Base-by-base conservation (phyloP, 805 yeast genomes). In the Starmera quercuum region DNA sequence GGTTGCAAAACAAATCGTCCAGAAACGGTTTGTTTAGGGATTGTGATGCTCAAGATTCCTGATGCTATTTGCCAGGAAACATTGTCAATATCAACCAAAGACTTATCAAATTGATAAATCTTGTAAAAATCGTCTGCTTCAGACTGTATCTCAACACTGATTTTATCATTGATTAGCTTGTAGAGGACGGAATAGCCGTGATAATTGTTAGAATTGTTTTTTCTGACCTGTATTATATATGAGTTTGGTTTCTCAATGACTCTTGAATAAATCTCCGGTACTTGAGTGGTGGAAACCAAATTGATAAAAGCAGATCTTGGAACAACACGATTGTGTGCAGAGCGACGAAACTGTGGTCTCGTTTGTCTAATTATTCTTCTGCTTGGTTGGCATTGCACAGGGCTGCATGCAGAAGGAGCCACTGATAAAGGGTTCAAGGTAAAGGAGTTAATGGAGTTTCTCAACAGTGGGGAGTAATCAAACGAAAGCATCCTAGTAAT, bases 161-260 rank as follows among this genome's bases (percentile, higher is more conserved):
- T 37, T 6, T 26, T 31, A 20, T 37, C 36, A 18, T 26, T 37
- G 12, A 27, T 20, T 9, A 30, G 8, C 23, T 42, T 38, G 21
- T 46, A 45, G 5, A 25, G 22, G 17, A 49, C 39, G 1, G 39
- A 41, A 26, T 46, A 48, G 26, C 34, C 29, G 16, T 36, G 30
- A 30, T 42, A 48, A 15, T 40, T 42, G 19, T 15, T 12, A 19
- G 20, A 12, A 7, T 38, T 35, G 25, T 26, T 33, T 20, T 45
- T 49, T 28, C 27, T 13, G 26, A 49, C 28, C 28, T 41, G 44
- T 15, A 49, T 36, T 29, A 40, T 43, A 18, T 13, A 40, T 6
- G 30, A 18, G 9, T 37, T 17, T 6, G 22, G 17, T 4, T 30
- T 18, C n/a, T 37, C 38, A 12, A 36, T 16, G 8, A 37, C 41